Conservation (phyloP, 2,329 filamentous ascomycete genomes). For the Alternaria conjuncta region DNA sequence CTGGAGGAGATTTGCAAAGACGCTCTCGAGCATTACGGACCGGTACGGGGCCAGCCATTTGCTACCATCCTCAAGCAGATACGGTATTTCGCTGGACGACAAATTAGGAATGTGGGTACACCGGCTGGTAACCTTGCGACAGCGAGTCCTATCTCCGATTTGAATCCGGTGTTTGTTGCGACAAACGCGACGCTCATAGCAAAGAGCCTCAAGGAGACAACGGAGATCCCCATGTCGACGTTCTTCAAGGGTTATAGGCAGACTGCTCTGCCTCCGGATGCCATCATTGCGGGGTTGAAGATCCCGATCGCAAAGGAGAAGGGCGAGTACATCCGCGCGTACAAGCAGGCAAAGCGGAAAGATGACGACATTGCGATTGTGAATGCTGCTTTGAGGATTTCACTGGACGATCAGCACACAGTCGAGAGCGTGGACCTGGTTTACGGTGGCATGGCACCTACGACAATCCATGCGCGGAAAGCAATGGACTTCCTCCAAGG, state of each 20-base stretch:
- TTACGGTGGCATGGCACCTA: constrained; percentile 94
- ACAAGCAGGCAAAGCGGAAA: constrained; percentile 96
- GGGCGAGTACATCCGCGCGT: constrained; percentile 84
- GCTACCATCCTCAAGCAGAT: constrained; percentile 92
- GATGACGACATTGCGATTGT: constrained; percentile 99
- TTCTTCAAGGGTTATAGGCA: constrained; percentile 93
- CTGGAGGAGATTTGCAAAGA: constrained; percentile 83
- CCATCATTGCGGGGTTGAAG: constrained; percentile 84
- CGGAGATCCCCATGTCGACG: constrained; percentile 85
- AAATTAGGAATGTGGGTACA: constrained; percentile 97
- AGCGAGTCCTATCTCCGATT: constrained; percentile 92
- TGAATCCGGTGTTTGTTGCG: constrained; percentile 93
- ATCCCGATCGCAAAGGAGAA: constrained; percentile 78
- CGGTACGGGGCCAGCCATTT: constrained; percentile 76
- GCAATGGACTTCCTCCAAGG: constrained; percentile 77
- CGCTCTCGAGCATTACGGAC: constrained; percentile 80
- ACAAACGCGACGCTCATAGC: constrained; percentile 82
- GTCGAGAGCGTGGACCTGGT: constrained; percentile 81
- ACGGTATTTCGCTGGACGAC: constrained; percentile 90
- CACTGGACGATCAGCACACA: constrained; percentile 69
- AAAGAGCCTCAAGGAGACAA: constrained; percentile 74
- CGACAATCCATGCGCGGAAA: constrained; percentile 83
- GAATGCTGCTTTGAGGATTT: constrained; percentile 81
- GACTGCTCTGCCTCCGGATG: constrained; percentile 80
- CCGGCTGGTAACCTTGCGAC: constrained; percentile 94